Conservation (phyloP, 106 monocot species). For the Hemerocallis citrina region DNA sequence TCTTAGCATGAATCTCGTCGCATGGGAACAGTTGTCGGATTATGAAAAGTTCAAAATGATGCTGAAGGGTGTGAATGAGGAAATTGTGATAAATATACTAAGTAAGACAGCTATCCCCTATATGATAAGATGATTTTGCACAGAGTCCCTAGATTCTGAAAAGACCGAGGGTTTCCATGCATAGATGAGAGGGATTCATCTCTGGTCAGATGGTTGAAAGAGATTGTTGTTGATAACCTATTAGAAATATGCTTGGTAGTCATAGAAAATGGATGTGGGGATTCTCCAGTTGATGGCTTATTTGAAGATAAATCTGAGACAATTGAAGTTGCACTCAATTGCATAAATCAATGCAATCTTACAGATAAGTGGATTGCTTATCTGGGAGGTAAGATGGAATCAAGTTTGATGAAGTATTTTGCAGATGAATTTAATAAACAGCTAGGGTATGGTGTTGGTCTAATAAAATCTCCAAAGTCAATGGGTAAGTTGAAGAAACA, state of each 20-base stretch:
- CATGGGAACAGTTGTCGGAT: conserved; percentile 76
- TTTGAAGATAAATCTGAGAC: conserved; percentile 68
- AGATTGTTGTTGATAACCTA: conserved; percentile 59
- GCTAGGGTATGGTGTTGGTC: too few species aligned
- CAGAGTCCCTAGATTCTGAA: conserved; percentile 1
- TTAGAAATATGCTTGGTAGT: conserved; percentile 72
- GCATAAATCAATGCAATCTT: conserved; percentile 65
- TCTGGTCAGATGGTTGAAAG: conserved; percentile 78
- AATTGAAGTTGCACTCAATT: conserved; percentile 51
- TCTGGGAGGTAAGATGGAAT: too few species aligned
- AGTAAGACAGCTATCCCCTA: conserved; percentile 70
- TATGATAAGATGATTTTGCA: conserved; percentile 39
- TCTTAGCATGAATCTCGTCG: conserved; percentile 46
- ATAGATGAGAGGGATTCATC: conserved; percentile 33
- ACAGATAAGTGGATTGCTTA: conserved; percentile 95
- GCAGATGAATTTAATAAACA: too few species aligned
- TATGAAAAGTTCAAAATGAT: conserved; percentile 86
- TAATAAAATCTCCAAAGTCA: too few species aligned
- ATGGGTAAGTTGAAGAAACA: too few species aligned
- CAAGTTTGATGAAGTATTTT: too few species aligned
- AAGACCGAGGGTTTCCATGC: background rate
- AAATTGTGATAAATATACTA: conserved; percentile 44
- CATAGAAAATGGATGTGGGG: conserved; percentile 72
- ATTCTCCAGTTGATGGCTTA: conserved; percentile 32
- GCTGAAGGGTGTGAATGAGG: conserved; percentile 60